phyloP scores from a whole-genome alignment of 257 asterid species.

The Paulownia fortunei region DNA sequence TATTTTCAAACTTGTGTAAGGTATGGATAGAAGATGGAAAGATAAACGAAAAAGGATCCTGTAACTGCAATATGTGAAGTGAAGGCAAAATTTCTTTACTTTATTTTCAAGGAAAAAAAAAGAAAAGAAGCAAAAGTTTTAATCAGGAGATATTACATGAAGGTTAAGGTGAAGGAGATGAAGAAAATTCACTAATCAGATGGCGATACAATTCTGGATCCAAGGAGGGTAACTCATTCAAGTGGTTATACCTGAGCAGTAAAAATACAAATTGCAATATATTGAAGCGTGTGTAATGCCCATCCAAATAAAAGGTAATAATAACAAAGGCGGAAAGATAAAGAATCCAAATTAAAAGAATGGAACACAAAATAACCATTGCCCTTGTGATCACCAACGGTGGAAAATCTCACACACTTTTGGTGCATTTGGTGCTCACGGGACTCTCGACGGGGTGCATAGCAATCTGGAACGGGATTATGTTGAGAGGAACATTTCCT shows the following conservation, averaged over 20 bases:
- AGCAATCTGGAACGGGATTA: not conserved
- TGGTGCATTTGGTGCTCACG: not conserved
- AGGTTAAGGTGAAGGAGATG: slow-evolving; percentile 3
- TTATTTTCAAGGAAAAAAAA: not conserved
- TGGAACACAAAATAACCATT: not conserved
- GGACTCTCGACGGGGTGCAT: not conserved
- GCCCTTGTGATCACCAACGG: no score
- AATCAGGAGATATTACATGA: slow-evolving; percentile 13
- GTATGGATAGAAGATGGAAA: not conserved
- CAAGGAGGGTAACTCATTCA: slow-evolving; percentile 97
- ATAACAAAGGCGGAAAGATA: not conserved
- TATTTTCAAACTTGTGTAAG: not conserved
- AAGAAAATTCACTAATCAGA: slow-evolving; percentile 68
- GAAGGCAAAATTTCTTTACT: not conserved
- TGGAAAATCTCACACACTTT: no score
- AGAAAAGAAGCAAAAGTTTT: not conserved
- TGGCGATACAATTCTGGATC: slow-evolving; percentile 97
- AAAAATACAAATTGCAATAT: slow-evolving; percentile 26
- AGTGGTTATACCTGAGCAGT: slow-evolving; percentile 80
- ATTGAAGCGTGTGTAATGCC: slow-evolving; percentile 25
- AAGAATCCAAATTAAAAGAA: slow-evolving; percentile 20
- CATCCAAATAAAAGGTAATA: not conserved
- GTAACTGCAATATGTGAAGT: not conserved
- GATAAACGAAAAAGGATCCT: not conserved
- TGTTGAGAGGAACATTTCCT: no score